Evolutionary conservation across 495 filamentous ascomycete species (phyloP).

Genomic region (Endocarpon pusillum): DNA sequence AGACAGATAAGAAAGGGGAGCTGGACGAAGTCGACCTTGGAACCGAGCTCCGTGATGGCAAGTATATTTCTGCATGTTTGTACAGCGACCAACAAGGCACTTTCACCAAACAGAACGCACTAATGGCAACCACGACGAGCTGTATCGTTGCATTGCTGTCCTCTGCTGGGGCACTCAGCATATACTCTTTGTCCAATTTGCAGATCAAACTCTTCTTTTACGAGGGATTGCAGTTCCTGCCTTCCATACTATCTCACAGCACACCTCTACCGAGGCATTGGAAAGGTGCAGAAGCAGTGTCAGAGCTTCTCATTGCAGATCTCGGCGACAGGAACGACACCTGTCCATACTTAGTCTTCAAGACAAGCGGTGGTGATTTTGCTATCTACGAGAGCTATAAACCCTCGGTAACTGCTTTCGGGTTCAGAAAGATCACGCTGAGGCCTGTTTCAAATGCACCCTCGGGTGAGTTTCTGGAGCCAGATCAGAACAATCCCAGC

Average conservation of each 20-base stretch:
- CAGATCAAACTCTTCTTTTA: conserved; percentile 41
- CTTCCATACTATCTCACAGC: conserved; percentile 55
- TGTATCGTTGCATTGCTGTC: too few species aligned
- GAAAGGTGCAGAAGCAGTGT: conserved; percentile 50
- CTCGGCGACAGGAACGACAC: conserved; percentile 56
- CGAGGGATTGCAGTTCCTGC: conserved; percentile 60
- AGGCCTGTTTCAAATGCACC: conserved; percentile 6
- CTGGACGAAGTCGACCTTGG: conserved; percentile 60
- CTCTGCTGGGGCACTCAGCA: conserved; percentile 51
- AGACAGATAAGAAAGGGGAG: conserved; percentile 63
- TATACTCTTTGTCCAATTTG: conserved; percentile 35
- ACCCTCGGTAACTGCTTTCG: conserved; percentile 29
- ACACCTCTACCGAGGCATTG: conserved; percentile 47
- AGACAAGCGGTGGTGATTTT: conserved; percentile 63
- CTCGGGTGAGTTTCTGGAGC: too few species aligned
- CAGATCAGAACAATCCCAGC: too few species aligned
- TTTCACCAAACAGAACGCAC: too few species aligned
- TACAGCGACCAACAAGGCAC: conserved; percentile 47
- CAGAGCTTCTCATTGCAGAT: conserved; percentile 66
- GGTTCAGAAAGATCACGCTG: conserved; percentile 14
- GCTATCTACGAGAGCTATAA: conserved; percentile 73
- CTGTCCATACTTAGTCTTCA: conserved; percentile 64
- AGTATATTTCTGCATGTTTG: conserved; percentile 68
- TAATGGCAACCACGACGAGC: too few species aligned
- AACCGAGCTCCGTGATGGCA: conserved; percentile 34